Conservation (phyloP, 331 rosid genomes). For the Telfairia occidentalis region DNA sequence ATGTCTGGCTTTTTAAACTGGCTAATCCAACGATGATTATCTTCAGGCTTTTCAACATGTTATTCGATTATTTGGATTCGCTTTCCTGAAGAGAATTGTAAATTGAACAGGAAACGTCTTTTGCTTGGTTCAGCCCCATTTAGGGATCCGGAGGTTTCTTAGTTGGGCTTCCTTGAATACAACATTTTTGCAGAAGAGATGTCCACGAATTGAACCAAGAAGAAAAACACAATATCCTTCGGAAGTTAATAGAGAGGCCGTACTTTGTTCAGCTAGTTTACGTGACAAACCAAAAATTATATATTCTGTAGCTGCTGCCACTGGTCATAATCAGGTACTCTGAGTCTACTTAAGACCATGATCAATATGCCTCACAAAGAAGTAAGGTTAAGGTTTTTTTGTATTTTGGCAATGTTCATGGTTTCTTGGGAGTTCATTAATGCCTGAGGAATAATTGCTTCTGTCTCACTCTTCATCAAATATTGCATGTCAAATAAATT, state of each 20-base stretch:
- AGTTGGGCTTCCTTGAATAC: slow-evolving; percentile 8
- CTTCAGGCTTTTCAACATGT: neutral
- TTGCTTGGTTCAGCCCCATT: slow-evolving; percentile 21
- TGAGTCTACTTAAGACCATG: neutral
- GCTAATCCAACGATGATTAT: too few relatives aligned
- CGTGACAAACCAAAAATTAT: slow-evolving; percentile 31
- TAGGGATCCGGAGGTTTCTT: slow-evolving; percentile 21
- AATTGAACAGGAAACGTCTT: slow-evolving; percentile 18
- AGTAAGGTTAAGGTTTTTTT: neutral
- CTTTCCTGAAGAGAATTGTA: neutral
- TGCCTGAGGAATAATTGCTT: neutral
- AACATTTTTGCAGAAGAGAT: slow-evolving; percentile 5
- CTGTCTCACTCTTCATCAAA: neutral
- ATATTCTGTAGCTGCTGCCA: slow-evolving; percentile 76
- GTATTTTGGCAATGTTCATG: neutral
- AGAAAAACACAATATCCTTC: slow-evolving; percentile 14
- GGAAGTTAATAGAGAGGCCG: slow-evolving; percentile 13
- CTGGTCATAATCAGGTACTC: slow-evolving; percentile 90
- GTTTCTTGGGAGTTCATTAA: neutral
- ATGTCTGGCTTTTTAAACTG: too few relatives aligned
- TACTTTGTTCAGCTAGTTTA: slow-evolving; percentile 21
- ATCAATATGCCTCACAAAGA: neutral
- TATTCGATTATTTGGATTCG: neutral
- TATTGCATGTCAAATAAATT: neutral
- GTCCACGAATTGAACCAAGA: slow-evolving; percentile 17